Evolutionary conservation across 2,329 filamentous ascomycete species (phyloP), one percentile per base, ranked within the genome.

Genomic region (Aureobasidium musti): DNA sequence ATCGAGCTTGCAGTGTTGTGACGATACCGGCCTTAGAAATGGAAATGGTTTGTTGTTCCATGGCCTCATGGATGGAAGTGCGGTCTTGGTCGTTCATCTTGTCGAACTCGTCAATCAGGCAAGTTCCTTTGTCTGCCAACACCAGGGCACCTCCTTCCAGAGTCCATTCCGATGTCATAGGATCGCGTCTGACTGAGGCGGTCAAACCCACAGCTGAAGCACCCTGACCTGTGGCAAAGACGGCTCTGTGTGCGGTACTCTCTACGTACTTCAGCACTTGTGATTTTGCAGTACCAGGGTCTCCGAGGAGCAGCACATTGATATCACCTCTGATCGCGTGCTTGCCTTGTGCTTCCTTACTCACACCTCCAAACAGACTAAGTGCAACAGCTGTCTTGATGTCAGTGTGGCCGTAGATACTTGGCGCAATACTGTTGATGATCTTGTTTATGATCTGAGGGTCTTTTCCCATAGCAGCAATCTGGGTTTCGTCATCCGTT

Each of bases 71-170:
- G 72, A 99, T 99, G 8, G 92, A 97, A 0, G 95, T 98, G 70
- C 95, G 88, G 78, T 99, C 95, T 76, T 98, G 92, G 77, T 99
- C 95, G 77, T 98, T 98, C 95, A 99, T 99, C 84, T 99, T 99
- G 85, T 99, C 95, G 73, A 99, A 99, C 79, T 99, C 95, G 74
- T 99, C 95, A 69, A 99, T 99, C 35, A 99, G 83, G 74, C 95
- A 98, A 19, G 92, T 97, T 47, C 95, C 95, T 71, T 91, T 90
- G 77, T 99, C 95, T 19, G 95, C 95, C 66, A 99, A 86, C 73
- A 99, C 95, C 13, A 99, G 84, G 4, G 95, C 95, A 75, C 95
- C 95, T 69, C 95, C 95, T 80, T 99, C 95, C 2, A 99, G 82
- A 6, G 95, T 98, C 94, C 95, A 99, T 79, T 99, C 95, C 77